Conservation (phyloP, 2,329 filamentous ascomycete species). For the Aspergillus fumigatiaffinis region DNA sequence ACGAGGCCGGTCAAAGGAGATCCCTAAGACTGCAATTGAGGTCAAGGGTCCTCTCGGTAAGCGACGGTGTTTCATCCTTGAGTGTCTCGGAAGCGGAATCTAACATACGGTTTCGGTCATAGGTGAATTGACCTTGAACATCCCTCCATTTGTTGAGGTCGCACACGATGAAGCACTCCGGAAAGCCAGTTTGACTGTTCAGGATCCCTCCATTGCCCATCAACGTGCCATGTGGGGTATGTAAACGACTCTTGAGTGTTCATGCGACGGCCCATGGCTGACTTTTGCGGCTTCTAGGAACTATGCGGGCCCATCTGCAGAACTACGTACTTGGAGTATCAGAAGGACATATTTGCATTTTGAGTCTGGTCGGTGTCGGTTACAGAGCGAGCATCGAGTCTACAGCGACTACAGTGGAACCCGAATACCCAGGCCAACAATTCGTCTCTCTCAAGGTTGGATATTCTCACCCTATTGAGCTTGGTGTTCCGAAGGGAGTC, state of each 20-base stretch:
- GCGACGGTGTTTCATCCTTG: neutral
- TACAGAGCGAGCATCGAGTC: conserved; percentile 86
- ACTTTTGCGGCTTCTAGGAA: conserved; percentile 55
- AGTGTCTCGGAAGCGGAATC: neutral
- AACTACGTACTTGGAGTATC: conserved; percentile 92
- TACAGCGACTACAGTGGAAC: conserved; percentile 60
- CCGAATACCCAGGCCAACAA: conserved; percentile 74
- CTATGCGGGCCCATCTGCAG: conserved; percentile 81
- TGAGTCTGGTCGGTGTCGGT: conserved; percentile 90
- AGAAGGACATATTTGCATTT: conserved; percentile 90
- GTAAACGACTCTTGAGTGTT: conserved; percentile 21
- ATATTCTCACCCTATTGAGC: conserved; percentile 91
- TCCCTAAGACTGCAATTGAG: conserved; percentile 62
- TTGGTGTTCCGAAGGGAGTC: conserved; percentile 76
- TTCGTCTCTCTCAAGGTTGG: conserved; percentile 94
- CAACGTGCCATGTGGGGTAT: conserved; percentile 97
- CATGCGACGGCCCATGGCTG: conserved; percentile 8
- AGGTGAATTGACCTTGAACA: conserved; percentile 71
- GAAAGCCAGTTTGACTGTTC: conserved; percentile 65
- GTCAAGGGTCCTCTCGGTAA: conserved; percentile 76
- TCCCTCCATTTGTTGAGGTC: conserved; percentile 76
- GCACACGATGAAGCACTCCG: conserved; percentile 60
- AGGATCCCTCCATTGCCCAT: conserved; percentile 63
- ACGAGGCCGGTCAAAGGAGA: conserved; percentile 59
- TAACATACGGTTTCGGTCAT: conserved; percentile 12